Percentiles rank a stretch among this genome's conserved stretches.
phyloP scores from a whole-genome alignment of 352 stramenopile genomes.

The Pythium sp. region DNA sequence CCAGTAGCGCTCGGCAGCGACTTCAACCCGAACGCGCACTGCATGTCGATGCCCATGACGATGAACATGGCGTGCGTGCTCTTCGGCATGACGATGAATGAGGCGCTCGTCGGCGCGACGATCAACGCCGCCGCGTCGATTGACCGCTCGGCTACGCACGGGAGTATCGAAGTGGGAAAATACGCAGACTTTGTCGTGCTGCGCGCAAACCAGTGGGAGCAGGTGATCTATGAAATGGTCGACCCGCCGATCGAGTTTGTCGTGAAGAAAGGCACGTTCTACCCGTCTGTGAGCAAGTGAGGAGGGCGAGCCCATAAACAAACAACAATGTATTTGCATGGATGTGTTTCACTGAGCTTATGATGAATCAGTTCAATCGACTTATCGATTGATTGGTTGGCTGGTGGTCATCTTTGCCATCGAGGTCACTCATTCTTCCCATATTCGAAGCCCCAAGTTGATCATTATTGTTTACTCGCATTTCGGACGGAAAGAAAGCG shows the following conservation, averaged over 20 bases:
- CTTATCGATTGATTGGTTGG: not conserved
- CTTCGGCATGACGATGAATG: slow-evolving; percentile 85
- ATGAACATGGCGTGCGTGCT: slow-evolving; percentile 88
- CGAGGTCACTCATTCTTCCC: not conserved
- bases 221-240: slow-evolving; percentile 85
- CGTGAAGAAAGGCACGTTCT: slow-evolving; percentile 58
- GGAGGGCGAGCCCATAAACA: not conserved
- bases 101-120: slow-evolving; percentile 76
- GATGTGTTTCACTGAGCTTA: not conserved
- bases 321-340: not conserved
- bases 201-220: slow-evolving; percentile 72
- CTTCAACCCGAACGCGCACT: slow-evolving; percentile 87
- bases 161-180: slow-evolving; percentile 79
- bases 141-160: slow-evolving; percentile 64
- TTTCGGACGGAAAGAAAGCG: not conserved
- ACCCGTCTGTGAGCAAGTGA: slow-evolving; percentile 3
- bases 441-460: not conserved
- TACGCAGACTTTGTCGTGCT: slow-evolving; percentile 66
- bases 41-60: slow-evolving; percentile 81
- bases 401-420: not conserved
- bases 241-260: slow-evolving; percentile 77
- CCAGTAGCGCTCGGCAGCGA: slow-evolving; percentile 76
- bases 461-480: too few species aligned
- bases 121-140: slow-evolving; percentile 86
- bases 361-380: not conserved